Conservation (phyloP, 2,329 filamentous ascomycete genomes). For the Rachicladosporium sp. region DNA sequence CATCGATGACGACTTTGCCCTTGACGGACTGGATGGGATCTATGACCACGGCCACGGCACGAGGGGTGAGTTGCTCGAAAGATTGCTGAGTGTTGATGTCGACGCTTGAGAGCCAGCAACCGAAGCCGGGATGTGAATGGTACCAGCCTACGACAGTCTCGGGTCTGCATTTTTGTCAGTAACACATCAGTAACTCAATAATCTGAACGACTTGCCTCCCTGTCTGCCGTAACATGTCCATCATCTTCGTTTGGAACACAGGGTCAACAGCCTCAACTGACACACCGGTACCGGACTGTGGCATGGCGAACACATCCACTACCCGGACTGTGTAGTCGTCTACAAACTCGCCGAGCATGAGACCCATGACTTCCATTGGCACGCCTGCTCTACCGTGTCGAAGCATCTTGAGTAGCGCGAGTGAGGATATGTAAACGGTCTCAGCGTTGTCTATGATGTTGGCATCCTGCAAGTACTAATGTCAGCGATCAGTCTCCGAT, state of each 20-base stretch:
- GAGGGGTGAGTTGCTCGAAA: constrained; percentile 96
- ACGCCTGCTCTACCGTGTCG: constrained; percentile 94
- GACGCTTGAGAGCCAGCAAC: constrained; percentile 98
- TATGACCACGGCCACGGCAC: constrained; percentile 93
- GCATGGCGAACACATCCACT: constrained; percentile 98
- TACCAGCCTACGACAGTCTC: constrained; percentile 99
- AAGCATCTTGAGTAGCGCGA: constrained; percentile 96
- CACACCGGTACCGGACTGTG: constrained; percentile 93
- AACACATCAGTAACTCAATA: no score
- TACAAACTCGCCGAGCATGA: constrained; percentile 98
- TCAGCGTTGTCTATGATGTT: constrained; percentile 97
- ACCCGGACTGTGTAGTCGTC: constrained; percentile 98
- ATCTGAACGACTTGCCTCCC: no score
- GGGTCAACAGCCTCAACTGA: constrained; percentile 97
- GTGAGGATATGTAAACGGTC: constrained; percentile 96
- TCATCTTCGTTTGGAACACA: constrained; percentile 99
- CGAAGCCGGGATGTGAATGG: constrained; percentile 97
- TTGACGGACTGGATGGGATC: constrained; percentile 99
- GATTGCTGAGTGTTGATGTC: constrained; percentile 99
- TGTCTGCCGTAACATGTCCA: constrained; percentile 98
- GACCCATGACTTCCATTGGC: constrained; percentile 99
- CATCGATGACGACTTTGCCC: constrained; percentile 98
- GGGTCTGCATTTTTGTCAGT: constrained; percentile 46
- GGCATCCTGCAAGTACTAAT: constrained; percentile 59
- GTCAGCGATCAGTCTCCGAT: constrained; percentile 6